Conservation (phyloP, 2,329 filamentous ascomycete genomes). For the Gaeumannomyces sp. region DNA sequence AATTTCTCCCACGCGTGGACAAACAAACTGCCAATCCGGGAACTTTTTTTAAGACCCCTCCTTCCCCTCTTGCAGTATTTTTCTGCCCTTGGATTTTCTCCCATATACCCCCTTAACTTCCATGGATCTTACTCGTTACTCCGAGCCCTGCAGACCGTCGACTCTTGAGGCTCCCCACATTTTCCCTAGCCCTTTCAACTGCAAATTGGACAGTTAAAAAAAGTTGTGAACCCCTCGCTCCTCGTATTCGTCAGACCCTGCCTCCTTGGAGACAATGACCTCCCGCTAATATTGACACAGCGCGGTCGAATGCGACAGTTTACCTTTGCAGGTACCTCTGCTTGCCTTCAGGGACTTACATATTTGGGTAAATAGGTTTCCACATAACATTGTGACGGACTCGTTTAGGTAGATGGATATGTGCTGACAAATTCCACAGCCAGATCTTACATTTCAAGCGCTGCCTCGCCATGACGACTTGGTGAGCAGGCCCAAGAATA, state of each 20-base stretch:
- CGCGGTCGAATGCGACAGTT: not conserved
- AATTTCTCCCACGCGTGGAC: slow-evolving; percentile 12
- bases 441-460: not conserved
- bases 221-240: not conserved
- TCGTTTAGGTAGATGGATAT: not conserved
- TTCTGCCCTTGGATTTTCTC: not conserved
- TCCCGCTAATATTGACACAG: not conserved
- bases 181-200: not conserved
- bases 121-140: not conserved
- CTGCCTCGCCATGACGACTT: not conserved
- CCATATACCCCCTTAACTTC: not conserved
- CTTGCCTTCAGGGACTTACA: not conserved
- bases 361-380: not conserved
- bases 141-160: too few relatives aligned
- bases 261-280: not conserved
- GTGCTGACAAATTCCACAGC: not conserved
- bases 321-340: not conserved
- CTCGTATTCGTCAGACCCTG: not conserved
- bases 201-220: not conserved
- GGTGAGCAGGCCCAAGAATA: not conserved
- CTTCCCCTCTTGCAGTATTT: not conserved
- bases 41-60: not conserved
- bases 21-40: not conserved
- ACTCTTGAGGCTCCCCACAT: too few relatives aligned
- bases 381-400: not conserved